Evolutionary conservation across 441 rosid species (phyloP).

Genomic region (Pelargonium fulgidum): DNA sequence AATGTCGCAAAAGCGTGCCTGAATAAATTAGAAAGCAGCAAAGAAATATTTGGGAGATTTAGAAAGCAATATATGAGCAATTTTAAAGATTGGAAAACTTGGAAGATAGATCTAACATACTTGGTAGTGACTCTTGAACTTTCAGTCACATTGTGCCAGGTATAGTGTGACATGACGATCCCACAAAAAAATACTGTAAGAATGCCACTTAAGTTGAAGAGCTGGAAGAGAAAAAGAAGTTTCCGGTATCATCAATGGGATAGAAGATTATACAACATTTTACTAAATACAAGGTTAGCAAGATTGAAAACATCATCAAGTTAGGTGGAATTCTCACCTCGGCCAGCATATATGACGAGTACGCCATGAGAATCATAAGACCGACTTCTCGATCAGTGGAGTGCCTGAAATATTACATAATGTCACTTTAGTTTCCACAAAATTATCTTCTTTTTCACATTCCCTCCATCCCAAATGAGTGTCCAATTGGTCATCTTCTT

Average conservation of each 20-base stretch:
- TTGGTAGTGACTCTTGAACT: slow-evolving; percentile 91
- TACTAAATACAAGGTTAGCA: not conserved
- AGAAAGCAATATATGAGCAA: not conserved
- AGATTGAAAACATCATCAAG: not conserved
- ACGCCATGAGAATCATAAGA: slow-evolving; percentile 69
- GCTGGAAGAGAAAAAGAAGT: slow-evolving; percentile 37
- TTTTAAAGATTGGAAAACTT: slow-evolving; percentile 9
- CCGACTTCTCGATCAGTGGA: slow-evolving; percentile 68
- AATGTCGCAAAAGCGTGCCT: slow-evolving; percentile 91
- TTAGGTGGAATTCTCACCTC: slow-evolving; percentile 30
- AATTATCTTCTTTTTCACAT: not conserved
- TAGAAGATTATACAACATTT: not conserved
- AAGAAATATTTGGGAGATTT: not conserved
- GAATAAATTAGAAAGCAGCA: slow-evolving; percentile 5
- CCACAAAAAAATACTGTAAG: slow-evolving; percentile 96
- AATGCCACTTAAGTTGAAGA: slow-evolving; percentile 75
- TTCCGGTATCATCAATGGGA: slow-evolving; percentile 7
- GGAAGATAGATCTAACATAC: slow-evolving; percentile 34
- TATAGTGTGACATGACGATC: slow-evolving; percentile 93
- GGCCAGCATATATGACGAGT: slow-evolving; percentile 61
- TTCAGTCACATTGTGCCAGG: slow-evolving; percentile 94
- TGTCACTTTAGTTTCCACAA: not conserved
- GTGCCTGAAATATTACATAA: slow-evolving; percentile 33
- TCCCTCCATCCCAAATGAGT: no score
- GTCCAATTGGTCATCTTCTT: no score